Percentiles rank a stretch among this genome's conserved stretches.
Conservation (phyloP, 768 basidiomycete species). For the Trametes cubensis region DNA sequence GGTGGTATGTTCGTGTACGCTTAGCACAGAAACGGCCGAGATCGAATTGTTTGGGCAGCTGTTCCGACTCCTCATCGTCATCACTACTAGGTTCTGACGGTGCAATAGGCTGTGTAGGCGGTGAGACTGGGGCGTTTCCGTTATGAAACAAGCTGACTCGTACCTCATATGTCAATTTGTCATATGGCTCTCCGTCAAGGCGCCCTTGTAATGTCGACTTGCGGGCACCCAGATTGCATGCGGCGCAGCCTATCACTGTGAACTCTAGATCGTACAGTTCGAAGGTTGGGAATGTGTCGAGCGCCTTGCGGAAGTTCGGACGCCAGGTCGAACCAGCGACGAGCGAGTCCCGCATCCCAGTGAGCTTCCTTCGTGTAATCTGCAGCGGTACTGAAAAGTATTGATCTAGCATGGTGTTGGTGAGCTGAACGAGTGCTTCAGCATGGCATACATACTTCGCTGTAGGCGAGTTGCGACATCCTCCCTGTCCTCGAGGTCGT, state of each 20-base stretch:
- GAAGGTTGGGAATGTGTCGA: constrained; percentile 72
- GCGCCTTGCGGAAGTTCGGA: constrained; percentile 60
- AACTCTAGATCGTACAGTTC: constrained; percentile 55
- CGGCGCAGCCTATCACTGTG: constrained; percentile 71
- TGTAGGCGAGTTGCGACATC: constrained; percentile 54
- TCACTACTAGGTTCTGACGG: constrained; percentile 27
- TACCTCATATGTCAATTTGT: constrained; percentile 69
- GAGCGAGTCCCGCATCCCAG: constrained; percentile 69
- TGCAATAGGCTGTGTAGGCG: constrained; percentile 20
- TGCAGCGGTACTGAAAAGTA: constrained; percentile 77
- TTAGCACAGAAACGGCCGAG: constrained; percentile 82
- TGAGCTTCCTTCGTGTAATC: constrained; percentile 68
- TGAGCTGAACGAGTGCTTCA: neutral
- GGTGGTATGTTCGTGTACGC: constrained; percentile 68
- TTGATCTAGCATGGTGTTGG: constrained; percentile 43
- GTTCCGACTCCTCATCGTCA: constrained; percentile 31
- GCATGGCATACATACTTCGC: constrained; percentile 44
- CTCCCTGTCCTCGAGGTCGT: constrained; percentile 50
- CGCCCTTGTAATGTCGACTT: constrained; percentile 64
- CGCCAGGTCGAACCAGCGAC: constrained; percentile 88
- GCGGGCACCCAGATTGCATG: constrained; percentile 76
- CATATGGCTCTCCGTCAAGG: constrained; percentile 70
- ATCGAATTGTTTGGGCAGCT: constrained; percentile 46
- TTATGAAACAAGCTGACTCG: neutral
- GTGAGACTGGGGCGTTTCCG: no score